These are phyloP conservation scores for Ceratobasidium theobromae DNA, from an alignment of 1,284 basidiomycete genomes.

Conservation along the genomic window DNA sequence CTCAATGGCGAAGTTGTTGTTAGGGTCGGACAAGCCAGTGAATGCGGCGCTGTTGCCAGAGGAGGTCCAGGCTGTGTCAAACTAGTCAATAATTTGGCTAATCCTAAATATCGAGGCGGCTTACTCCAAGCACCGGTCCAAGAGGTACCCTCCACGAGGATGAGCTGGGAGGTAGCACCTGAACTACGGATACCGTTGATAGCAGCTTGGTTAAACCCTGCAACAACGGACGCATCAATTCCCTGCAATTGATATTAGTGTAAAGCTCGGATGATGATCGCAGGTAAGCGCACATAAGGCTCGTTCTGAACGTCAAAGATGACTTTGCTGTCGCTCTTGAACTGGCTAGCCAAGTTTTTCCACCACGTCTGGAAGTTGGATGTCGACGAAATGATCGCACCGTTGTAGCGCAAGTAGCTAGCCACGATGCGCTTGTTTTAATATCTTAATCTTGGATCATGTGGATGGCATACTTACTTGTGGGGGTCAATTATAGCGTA, in stretches of 20 bases:
- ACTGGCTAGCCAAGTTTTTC: constrained; percentile 56
- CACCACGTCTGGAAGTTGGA: constrained; percentile 58
- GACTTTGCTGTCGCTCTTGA: constrained; percentile 38
- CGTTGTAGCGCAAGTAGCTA: constrained; percentile 63
- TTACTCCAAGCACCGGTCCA: constrained; percentile 46
- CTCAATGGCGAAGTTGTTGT: constrained; percentile 63
- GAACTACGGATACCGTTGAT: constrained; percentile 63
- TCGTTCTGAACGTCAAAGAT: constrained; percentile 62
- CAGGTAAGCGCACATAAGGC: constrained; percentile 53
- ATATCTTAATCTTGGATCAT: constrained; percentile 41
- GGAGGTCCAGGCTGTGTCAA: constrained; percentile 50
- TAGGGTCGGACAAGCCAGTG: constrained; percentile 55
- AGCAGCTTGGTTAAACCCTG: constrained; percentile 56
- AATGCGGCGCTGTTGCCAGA: constrained; percentile 60
- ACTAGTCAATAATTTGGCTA: constrained; percentile 43
- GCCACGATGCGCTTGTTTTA: constrained; percentile 50
- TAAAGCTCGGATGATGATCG: constrained; percentile 52
- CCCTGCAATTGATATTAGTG: constrained; percentile 17
- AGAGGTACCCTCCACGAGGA: constrained; percentile 47
- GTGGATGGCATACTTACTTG: constrained; percentile 48
- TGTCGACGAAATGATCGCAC: constrained; percentile 52
- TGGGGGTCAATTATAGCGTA: constrained; percentile 55
- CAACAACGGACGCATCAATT: constrained; percentile 21
- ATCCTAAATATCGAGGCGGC: constrained; percentile 16
- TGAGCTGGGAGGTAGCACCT: constrained; percentile 59